A percentile compares a stretch with the other conserved stretches of the same genome.
These are phyloP conservation scores for Paxillus rubicundulus DNA, from an alignment of 768 basidiomycete species.

Conservation along the genomic window DNA sequence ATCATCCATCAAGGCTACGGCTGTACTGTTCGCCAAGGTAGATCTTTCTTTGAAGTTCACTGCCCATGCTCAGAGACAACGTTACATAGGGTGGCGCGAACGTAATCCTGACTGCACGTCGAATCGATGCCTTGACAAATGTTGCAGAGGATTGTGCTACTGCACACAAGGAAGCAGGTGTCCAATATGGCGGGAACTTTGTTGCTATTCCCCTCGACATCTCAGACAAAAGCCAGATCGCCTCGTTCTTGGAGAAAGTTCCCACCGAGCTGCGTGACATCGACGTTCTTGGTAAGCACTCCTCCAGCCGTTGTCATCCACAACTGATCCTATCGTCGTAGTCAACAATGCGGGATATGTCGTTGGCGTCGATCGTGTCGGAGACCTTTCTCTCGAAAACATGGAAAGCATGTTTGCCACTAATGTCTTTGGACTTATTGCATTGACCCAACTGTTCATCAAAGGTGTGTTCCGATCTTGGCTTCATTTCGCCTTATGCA, in stretches of 20 bases:
- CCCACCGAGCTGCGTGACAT: slow-evolving; percentile 68
- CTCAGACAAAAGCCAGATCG: slow-evolving; percentile 70
- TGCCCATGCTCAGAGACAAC: background rate
- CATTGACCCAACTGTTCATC: slow-evolving; percentile 73
- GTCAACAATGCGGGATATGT: slow-evolving; percentile 90
- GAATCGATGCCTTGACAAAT: slow-evolving; percentile 66
- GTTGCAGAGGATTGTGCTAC: slow-evolving; percentile 64
- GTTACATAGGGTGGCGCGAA: slow-evolving; percentile 74
- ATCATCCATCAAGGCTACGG: slow-evolving; percentile 61
- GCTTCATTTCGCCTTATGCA: slow-evolving; percentile 8
- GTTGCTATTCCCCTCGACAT: slow-evolving; percentile 74
- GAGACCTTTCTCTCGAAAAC: slow-evolving; percentile 72
- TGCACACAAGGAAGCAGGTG: slow-evolving; percentile 71
- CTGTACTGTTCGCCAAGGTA: slow-evolving; percentile 86
- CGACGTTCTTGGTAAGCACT: slow-evolving; percentile 73
- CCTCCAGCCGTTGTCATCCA: background rate
- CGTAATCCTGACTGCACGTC: slow-evolving; percentile 79
- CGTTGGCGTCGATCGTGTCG: slow-evolving; percentile 82
- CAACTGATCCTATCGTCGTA: slow-evolving; percentile 9
- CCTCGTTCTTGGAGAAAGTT: slow-evolving; percentile 66
- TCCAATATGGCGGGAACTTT: slow-evolving; percentile 77
- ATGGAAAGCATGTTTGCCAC: slow-evolving; percentile 82
- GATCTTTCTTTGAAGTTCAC: background rate
- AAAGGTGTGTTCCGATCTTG: slow-evolving; percentile 37
- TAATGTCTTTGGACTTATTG: slow-evolving; percentile 82